Evolutionary conservation across 768 basidiomycete species (phyloP), one percentile per base, ranked within the genome.

Genomic region (Clitopilus hobsonii): DNA sequence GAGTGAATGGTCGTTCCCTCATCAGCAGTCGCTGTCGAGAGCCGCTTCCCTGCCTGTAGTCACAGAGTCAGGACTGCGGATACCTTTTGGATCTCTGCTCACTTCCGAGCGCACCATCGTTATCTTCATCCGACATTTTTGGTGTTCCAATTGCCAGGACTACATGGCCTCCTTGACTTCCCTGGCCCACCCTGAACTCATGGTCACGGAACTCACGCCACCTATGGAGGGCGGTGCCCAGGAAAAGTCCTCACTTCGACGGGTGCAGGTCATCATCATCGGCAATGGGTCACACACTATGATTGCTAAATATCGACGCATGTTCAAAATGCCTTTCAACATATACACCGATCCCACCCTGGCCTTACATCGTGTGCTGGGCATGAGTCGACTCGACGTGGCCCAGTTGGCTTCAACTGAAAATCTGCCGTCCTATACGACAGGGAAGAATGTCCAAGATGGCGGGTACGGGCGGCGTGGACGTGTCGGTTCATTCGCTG

Each of bases 51-150:
- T 89, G 26, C 72, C 79, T 18, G 81, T 96, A 55, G 75, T 88
- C 38, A 80, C 83, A 36, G 83, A 88, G 57, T 81, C 81, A 13
- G 93, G 92, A 2, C 61, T 82, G 7, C 76, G 81, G 7, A 73
- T 89, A 53, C 74, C 70, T 29, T 93, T 95, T 57, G 86, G 88
- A 0, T 80, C 85, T 22, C 67, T 96, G 36, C 85, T 87, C 62
- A 74, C 62, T 27, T 58, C 63, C 6, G 74, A 72, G 49, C 72
- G 73, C 55, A 88, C 86, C 0, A 78, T 94, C 58, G 84, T 93
- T 52, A 70, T 94, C 38, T 96, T 96, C 73, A 86, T 97, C 58
- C 77, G 94, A 38, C 90, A 93, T 68, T 94, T 94, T 70, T 90
- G 86, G 89, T 94, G 92, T 64, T 86, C 89, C 0, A 69, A 85